Conservation (phyloP, 2,329 filamentous ascomycete genomes). For the Aspergillus chevalieri region DNA sequence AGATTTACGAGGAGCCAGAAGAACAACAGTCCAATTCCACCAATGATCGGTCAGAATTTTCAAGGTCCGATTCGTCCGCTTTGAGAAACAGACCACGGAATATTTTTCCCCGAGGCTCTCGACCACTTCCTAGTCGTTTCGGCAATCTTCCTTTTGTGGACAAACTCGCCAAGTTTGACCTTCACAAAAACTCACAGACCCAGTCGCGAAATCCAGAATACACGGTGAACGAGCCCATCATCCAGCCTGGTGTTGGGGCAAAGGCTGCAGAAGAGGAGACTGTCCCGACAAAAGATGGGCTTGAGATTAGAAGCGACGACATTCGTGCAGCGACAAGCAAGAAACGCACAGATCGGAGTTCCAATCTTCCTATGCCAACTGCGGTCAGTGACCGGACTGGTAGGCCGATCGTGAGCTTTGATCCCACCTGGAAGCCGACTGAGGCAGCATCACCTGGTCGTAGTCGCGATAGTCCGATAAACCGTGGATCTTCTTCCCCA, state of each 20-base stretch:
- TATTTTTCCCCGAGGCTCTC: constrained; percentile 46
- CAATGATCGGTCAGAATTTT: constrained; percentile 19
- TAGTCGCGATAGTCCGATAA: constrained; percentile 8
- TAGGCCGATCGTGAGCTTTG: constrained; percentile 95
- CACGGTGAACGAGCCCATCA: constrained; percentile 56
- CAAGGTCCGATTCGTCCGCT: constrained; percentile 37
- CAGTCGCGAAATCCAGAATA: constrained; percentile 79
- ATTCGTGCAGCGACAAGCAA: constrained; percentile 88
- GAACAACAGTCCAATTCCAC: constrained; percentile 27
- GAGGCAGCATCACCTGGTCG: constrained; percentile 30
- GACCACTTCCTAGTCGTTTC: constrained; percentile 38
- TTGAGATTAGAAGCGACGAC: constrained; percentile 79
- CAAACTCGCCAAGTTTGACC: constrained; percentile 58
- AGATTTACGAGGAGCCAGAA: constrained; percentile 81
- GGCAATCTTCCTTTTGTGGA: constrained; percentile 40
- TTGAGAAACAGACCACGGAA: constrained; percentile 59
- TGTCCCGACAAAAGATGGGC: constrained; percentile 63
- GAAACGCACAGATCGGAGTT: constrained; percentile 76
- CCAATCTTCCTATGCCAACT: constrained; percentile 79
- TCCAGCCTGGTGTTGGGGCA: constrained; percentile 17
- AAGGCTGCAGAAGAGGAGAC: constrained; percentile 34
- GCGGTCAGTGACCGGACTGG: constrained; percentile 86
- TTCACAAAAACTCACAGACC: constrained; percentile 74
- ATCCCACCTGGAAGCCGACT: constrained; percentile 68
- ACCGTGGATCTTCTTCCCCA: constrained; percentile 18